Base-by-base conservation (phyloP, 2,329 filamentous ascomycete species). In the Anthostomella pinea region DNA sequence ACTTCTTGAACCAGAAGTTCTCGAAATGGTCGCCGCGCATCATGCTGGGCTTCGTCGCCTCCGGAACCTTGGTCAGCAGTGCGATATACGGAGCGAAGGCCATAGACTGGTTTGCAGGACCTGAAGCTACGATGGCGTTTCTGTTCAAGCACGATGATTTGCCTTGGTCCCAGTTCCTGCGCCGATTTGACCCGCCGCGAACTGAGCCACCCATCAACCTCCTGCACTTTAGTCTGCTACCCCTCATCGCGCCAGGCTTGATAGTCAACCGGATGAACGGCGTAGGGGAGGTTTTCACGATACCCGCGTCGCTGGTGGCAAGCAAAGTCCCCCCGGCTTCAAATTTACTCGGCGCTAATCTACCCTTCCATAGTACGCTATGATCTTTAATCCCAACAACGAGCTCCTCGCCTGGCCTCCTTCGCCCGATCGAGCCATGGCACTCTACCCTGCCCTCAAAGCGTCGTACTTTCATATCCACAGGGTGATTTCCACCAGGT, bases 191-290 rank as follows among this genome's bases (percentile, higher is more conserved):
- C 18, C 15, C 22, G 22, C 20, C 18, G 16, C 30, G 10, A 7
- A 4, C 15, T 4, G 26, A 43, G 8, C 30, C 7, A 17, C 13
- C 43, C 0, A 28, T 59, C 11, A 50, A 57, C 31, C 14, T 53
- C 5, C 7, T 53, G 16, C 46, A 51, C 30, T 45, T 57, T 16
- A 33, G 49, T 22, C 30, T 54, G 2, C 59, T 87, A 3, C 79
- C 83, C 2, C 65, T 86, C 6, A 84, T 90, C 39, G 83, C 80
- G 1, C 69, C 83, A 8, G 70, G 79, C 2, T 68, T 90, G 7
- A 69, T 88, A 8, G 69, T 84, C n/a, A 82, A 82, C 14, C 70
- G 85, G 21, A 79, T 82, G 17, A 72, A 68, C 2, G n/a, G n/a
- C n/a, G 29, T 83, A 30, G 75, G 77, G 19, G 83, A 87, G 31